Base-by-base conservation (phyloP, 495 filamentous ascomycete genomes). In the Penicillium dipodomyicola region DNA sequence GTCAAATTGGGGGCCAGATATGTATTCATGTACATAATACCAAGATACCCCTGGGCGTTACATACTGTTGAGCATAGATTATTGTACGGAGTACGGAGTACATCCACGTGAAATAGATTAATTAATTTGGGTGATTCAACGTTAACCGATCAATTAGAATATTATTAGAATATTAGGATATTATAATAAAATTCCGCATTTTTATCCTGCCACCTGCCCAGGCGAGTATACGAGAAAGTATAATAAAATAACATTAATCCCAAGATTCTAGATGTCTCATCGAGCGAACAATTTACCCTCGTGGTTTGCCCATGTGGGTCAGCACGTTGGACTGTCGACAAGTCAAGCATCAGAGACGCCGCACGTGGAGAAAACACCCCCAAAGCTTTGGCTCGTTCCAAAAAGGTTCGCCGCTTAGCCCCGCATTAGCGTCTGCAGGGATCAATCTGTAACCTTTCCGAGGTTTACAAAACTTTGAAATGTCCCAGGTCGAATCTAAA, bases 281-380 rank as follows among this genome's bases (percentile, higher is more conserved):
- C 2, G 2, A 14, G 10, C 9, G 29, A 30, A 30, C 29, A 37
- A 49, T 49, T 39, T 3, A 49, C 17, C 19, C 33, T 37, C 33
- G 14, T 37, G 14, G 33, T 14, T 14, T 33, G 30, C 3, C 30
- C 30, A 6, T 15, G 33, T 49, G 27, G 48, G 11, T 40, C 19
- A 0, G 9, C 2, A 15, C 2, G 11, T 5, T 30, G 46, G n/a
- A 25, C 9, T n/a, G 22, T 46, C 29, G 32, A 54, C 52, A 54
- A 54, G 43, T 43, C 54, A 65, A 56, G 51, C 32, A 32, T 29
- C 47, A 10, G 4, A 47, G 33, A n/a, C 17, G 43, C 57, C 43
- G 64, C 64, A 66, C 64, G 64, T 66, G 64, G 51, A 55, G 64
- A 14, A 29, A 17, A 40, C 14, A 53, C 41, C 55, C 42, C 17